Evolutionary conservation across 495 filamentous ascomycete genomes (phyloP).

Genomic region (Neurospora tetraspora): DNA sequence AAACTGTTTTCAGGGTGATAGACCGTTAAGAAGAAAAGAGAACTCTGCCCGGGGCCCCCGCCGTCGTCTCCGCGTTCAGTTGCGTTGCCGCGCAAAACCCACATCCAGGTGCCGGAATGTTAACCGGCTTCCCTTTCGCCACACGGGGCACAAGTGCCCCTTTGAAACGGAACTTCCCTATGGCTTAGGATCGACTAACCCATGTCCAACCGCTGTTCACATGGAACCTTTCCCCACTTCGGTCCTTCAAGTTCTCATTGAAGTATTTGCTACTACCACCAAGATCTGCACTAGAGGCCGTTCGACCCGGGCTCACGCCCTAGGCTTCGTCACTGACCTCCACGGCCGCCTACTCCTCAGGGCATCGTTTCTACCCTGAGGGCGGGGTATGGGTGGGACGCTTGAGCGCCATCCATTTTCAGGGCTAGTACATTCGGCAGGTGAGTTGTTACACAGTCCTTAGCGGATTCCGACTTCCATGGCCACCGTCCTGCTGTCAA

Average conservation of each 20-base stretch:
- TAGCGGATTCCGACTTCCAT: slow-evolving; percentile 57
- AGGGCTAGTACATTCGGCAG: slow-evolving; percentile 54
- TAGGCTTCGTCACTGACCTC: slow-evolving; percentile 44
- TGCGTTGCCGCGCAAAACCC: slow-evolving; percentile 56
- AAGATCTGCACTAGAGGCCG: slow-evolving; percentile 63
- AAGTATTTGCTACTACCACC: slow-evolving; percentile 68
- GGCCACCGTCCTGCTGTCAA: slow-evolving; percentile 54
- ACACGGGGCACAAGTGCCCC: slow-evolving; percentile 46
- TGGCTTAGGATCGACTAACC: slow-evolving; percentile 58
- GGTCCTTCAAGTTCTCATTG: slow-evolving; percentile 66
- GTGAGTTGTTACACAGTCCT: slow-evolving; percentile 56
- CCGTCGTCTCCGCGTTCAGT: slow-evolving; percentile 55
- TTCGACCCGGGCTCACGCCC: slow-evolving; percentile 57
- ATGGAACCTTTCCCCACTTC: slow-evolving; percentile 63
- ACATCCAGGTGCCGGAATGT: slow-evolving; percentile 60
- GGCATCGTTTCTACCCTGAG: slow-evolving; percentile 50
- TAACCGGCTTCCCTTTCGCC: slow-evolving; percentile 62
- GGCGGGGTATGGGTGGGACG: slow-evolving; percentile 56
- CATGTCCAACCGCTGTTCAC: slow-evolving; percentile 61
- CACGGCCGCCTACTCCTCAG: slow-evolving; percentile 24
- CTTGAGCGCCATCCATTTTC: slow-evolving; percentile 59
- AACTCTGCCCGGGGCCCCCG: slow-evolving; percentile 55
- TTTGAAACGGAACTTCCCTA: slow-evolving; percentile 59
- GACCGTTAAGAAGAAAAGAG: slow-evolving; percentile 59
- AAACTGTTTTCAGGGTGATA: slow-evolving; percentile 49